Percentiles rank a stretch among this genome's conserved stretches.
phyloP scores from a whole-genome alignment of 2,329 filamentous ascomycete species.

The Volutella citrinella region DNA sequence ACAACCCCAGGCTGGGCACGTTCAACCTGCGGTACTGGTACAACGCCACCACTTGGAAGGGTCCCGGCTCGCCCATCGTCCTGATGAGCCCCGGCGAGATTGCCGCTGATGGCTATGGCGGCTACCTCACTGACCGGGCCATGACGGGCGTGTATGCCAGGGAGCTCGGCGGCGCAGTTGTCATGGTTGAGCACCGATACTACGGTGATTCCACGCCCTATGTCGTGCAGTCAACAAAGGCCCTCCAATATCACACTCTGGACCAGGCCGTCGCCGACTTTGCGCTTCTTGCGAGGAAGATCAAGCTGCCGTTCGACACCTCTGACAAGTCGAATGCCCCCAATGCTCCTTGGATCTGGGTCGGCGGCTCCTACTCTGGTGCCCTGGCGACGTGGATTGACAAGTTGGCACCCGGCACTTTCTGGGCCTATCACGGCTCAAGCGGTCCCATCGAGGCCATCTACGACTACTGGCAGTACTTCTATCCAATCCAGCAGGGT shows the following conservation, averaged over 20 bases:
- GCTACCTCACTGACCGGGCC: slow-evolving; percentile 69
- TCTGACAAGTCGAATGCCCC: slow-evolving; percentile 61
- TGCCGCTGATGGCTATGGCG: slow-evolving; percentile 53
- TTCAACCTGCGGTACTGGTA: slow-evolving; percentile 79
- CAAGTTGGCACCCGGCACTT: slow-evolving; percentile 69
- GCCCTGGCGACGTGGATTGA: slow-evolving; percentile 72
- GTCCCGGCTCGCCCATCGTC: slow-evolving; percentile 74
- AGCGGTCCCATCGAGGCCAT: slow-evolving; percentile 75
- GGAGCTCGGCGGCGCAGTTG: slow-evolving; percentile 66
- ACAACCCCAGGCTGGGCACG: slow-evolving; percentile 50
- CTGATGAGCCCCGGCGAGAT: slow-evolving; percentile 65
- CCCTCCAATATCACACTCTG: slow-evolving; percentile 72
- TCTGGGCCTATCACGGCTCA: slow-evolving; percentile 72
- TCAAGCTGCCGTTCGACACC: slow-evolving; percentile 65
- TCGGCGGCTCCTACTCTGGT: slow-evolving; percentile 78
- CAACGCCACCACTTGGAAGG: slow-evolving; percentile 68
- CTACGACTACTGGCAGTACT: slow-evolving; percentile 65
- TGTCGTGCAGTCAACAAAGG: slow-evolving; percentile 60
- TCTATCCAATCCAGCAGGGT: slow-evolving; percentile 41
- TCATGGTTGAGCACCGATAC: slow-evolving; percentile 81
- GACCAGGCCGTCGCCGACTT: slow-evolving; percentile 75
- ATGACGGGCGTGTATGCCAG: slow-evolving; percentile 62
- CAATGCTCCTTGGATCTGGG: slow-evolving; percentile 67
- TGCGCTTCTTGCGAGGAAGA: slow-evolving; percentile 70
- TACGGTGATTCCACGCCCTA: slow-evolving; percentile 72